Evolutionary conservation across 2,329 filamentous ascomycete species (phyloP).

Genomic region (Arthrobotrys pseudoclavata): DNA sequence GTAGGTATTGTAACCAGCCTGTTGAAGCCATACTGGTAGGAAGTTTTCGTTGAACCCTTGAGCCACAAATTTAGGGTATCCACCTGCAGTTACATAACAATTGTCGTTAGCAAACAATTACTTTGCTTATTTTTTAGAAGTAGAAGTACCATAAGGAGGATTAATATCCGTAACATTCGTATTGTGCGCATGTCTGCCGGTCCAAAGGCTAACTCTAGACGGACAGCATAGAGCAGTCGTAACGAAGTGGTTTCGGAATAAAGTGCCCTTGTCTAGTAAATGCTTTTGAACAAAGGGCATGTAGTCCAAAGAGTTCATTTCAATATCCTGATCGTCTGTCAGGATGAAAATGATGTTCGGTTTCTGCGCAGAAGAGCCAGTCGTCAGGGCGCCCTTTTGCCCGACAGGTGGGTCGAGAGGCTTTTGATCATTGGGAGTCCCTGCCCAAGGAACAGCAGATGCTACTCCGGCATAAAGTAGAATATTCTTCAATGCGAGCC

Average conservation of each 20-base stretch:
- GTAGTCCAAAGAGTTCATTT: slow-evolving; percentile 74
- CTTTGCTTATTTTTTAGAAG: neutral
- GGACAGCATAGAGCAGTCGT: slow-evolving; percentile 78
- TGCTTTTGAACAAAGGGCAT: slow-evolving; percentile 73
- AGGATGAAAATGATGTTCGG: slow-evolving; percentile 77
- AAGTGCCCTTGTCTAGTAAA: slow-evolving; percentile 72
- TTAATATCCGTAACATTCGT: slow-evolving; percentile 76
- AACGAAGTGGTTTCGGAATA: slow-evolving; percentile 75
- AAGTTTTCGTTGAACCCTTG: slow-evolving; percentile 77
- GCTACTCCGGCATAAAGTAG: slow-evolving; percentile 46
- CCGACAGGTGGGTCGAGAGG: slow-evolving; percentile 10
- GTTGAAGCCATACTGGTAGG: slow-evolving; percentile 78
- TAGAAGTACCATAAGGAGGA: slow-evolving; percentile 69
- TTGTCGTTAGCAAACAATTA: slow-evolving; percentile 9
- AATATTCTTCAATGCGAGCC: slow-evolving; percentile 30
- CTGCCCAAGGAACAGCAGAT: slow-evolving; percentile 40
- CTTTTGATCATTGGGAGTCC: slow-evolving; percentile 30
- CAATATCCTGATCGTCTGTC: slow-evolving; percentile 77
- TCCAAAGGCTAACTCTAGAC: slow-evolving; percentile 75
- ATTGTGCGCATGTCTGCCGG: slow-evolving; percentile 77
- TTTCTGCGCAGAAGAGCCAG: slow-evolving; percentile 41
- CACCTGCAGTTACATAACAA: slow-evolving; percentile 66
- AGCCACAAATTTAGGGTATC: slow-evolving; percentile 76
- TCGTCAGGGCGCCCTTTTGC: slow-evolving; percentile 54
- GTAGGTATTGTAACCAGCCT: slow-evolving; percentile 78